These are phyloP conservation scores for Boletus reticulatus DNA, from an alignment of 768 basidiomycete genomes.

Conservation along the genomic window DNA sequence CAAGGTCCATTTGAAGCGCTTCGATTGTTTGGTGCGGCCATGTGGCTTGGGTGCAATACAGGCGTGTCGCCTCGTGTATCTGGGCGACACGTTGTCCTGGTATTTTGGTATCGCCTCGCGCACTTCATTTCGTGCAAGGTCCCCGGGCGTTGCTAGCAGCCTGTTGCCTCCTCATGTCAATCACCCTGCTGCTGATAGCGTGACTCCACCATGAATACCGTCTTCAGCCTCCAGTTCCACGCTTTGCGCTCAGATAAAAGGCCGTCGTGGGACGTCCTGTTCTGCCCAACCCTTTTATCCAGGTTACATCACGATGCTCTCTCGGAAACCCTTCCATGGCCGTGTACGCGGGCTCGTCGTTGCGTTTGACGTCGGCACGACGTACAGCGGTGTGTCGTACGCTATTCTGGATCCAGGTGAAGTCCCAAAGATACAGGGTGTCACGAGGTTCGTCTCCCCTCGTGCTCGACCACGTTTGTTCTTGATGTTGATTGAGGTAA, in stretches of 20 bases:
- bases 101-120: slow-evolving; percentile 18
- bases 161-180: neutral
- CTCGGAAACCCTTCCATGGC: slow-evolving; percentile 39
- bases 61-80: slow-evolving; percentile 27
- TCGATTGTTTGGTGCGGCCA: slow-evolving; percentile 25
- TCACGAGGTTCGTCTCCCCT: slow-evolving; percentile 29
- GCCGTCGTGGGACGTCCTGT: neutral
- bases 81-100: slow-evolving; percentile 21
- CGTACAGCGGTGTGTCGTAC: slow-evolving; percentile 41
- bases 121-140: slow-evolving; percentile 16
- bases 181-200: slow-evolving; percentile 19
- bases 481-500: slow-evolving; percentile 2
- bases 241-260: slow-evolving; percentile 20
- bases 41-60: slow-evolving; percentile 24
- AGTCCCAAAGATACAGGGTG: slow-evolving; percentile 34
- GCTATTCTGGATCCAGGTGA: slow-evolving; percentile 41
- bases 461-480: slow-evolving; percentile 7
- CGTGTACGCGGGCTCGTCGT: slow-evolving; percentile 35
- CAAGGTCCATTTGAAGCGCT: slow-evolving; percentile 24
- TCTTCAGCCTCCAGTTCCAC: neutral
- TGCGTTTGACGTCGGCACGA: slow-evolving; percentile 41
- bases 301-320: slow-evolving; percentile 28
- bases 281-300: neutral
- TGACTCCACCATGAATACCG: slow-evolving; percentile 7
- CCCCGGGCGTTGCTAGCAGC: neutral